Conservation (phyloP, 345 rosid genomes). For the Acer yangbiense region DNA sequence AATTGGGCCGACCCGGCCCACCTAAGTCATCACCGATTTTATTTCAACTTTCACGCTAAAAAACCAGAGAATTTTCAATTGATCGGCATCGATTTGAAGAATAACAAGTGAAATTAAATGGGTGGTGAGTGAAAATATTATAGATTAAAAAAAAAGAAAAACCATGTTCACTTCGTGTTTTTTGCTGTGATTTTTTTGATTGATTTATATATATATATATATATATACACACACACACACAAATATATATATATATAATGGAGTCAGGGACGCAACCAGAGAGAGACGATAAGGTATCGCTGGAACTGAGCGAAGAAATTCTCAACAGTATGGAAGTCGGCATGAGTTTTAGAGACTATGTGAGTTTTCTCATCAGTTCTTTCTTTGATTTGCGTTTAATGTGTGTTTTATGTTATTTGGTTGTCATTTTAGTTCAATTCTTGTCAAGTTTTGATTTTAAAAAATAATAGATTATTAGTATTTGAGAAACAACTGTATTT, state of each 20-base stretch:
- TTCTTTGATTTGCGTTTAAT: neutral
- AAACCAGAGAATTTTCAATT: neutral
- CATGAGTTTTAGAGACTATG: conserved; percentile 84
- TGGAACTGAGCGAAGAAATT: conserved; percentile 86
- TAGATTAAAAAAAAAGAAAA: neutral
- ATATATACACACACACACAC: too few species aligned
- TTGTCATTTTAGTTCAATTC: neutral
- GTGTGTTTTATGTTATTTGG: neutral
- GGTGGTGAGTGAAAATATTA: conserved; percentile 28
- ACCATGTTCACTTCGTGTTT: neutral
- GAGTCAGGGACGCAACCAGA: conserved; percentile 45
- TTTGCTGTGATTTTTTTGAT: neutral
- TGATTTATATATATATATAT: neutral
- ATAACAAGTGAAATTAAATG: conserved; percentile 20
- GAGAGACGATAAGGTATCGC: conserved; percentile 65
- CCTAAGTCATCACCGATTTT: too few species aligned
- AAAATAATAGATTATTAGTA: too few species aligned
- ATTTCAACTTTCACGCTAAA: too few species aligned
- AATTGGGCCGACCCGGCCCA: too few species aligned
- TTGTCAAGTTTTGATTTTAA: neutral
- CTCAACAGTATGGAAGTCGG: conserved; percentile 95
- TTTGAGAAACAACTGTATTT: neutral
- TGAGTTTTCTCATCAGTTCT: conserved; percentile 25
- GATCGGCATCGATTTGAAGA: neutral
- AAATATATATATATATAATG: neutral